Evolutionary conservation across 2,329 filamentous ascomycete genomes (phyloP).

Genomic region (Pseudocercospora fijiensis): DNA sequence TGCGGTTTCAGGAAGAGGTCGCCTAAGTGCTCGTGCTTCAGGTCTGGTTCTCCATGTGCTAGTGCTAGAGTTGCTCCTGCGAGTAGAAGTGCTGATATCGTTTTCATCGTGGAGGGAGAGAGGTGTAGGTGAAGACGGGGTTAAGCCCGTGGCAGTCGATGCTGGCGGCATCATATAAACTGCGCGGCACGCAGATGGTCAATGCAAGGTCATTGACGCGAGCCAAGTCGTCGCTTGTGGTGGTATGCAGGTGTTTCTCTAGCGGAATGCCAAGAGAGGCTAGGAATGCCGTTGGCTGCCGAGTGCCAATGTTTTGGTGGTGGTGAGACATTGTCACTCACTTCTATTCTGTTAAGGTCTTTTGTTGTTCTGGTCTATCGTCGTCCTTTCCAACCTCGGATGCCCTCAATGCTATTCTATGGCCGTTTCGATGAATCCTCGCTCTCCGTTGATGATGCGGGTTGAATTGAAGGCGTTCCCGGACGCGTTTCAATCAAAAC

Average conservation of each 20-base stretch:
- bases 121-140: background rate
- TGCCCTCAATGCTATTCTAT: background rate
- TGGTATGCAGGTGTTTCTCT: background rate
- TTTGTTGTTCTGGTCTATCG: background rate
- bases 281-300: no score
- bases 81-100: conserved; percentile 12
- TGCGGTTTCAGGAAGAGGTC: conserved; percentile 20
- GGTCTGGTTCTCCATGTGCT: conserved; percentile 20
- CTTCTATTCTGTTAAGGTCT: background rate
- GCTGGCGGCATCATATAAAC: conserved; percentile 2
- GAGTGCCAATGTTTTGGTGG: background rate
- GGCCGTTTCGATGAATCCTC: background rate
- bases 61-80: conserved; percentile 12
- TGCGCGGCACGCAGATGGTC: conserved; percentile 9
- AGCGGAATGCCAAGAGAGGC: background rate
- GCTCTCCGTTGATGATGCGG: no score
- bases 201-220: conserved; percentile 16
- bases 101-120: background rate
- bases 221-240: conserved; percentile 14
- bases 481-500: no score
- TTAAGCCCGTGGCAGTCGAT: conserved; percentile 9
- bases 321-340: background rate
- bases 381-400: background rate
- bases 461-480: no score
- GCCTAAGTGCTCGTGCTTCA: conserved; percentile 26